These are phyloP conservation scores for Lipomyces kockii DNA, from an alignment of 805 yeast species.

Conservation along the genomic window DNA sequence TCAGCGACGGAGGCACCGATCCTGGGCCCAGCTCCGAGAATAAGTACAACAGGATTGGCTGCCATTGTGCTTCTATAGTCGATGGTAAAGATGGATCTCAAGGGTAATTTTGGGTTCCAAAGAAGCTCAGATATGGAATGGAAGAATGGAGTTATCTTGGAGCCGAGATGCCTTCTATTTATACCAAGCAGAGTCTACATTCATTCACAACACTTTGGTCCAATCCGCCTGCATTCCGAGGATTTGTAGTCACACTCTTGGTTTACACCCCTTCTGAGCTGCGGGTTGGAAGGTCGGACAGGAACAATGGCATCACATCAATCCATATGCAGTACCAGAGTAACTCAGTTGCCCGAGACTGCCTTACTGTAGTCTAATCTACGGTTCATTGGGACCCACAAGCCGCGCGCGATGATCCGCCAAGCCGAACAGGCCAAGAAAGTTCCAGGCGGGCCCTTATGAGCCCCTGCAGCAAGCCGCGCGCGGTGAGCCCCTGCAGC, in stretches of 20 bases:
- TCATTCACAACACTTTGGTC: not conserved
- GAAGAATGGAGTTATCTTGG: not conserved
- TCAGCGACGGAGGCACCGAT: not conserved
- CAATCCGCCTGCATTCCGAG: not conserved
- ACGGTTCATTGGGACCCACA: too few relatives aligned
- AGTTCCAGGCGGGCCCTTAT: not conserved
- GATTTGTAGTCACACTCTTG: not conserved
- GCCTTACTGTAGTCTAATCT: too few relatives aligned
- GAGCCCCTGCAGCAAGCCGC: too few relatives aligned
- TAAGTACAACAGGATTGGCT: not conserved
- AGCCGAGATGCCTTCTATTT: not conserved
- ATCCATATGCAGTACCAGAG: not conserved
- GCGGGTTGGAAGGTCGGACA: too few relatives aligned
- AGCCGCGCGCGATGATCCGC: slow-evolving; percentile 1
- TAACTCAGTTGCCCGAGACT: not conserved
- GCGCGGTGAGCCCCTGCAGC: not conserved
- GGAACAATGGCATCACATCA: not conserved
- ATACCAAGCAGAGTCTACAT: not conserved
- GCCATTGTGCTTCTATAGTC: not conserved
- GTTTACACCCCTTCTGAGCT: not conserved
- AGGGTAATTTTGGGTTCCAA: not conserved
- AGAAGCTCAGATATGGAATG: slow-evolving; percentile 1
- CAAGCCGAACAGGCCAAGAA: too few relatives aligned
- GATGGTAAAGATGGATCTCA: not conserved
- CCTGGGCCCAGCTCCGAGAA: slow-evolving; percentile 1